Conservation (phyloP, 768 basidiomycete genomes). For the Amanita thiersii region DNA sequence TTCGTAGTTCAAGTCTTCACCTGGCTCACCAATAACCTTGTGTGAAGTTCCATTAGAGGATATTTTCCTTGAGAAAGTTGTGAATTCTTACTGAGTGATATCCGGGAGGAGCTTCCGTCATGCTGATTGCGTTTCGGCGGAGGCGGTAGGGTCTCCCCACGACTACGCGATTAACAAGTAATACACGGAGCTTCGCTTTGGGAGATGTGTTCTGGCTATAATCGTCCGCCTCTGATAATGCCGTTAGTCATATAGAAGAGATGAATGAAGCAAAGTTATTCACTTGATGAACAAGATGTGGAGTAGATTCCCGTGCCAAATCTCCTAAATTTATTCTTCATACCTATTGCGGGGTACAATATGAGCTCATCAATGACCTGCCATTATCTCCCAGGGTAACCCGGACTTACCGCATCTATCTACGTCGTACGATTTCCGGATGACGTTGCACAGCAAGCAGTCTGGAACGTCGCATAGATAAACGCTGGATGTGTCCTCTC, state of each 20-base stretch:
- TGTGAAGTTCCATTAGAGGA: background rate
- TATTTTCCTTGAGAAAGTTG: background rate
- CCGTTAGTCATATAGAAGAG: slow-evolving; percentile 4
- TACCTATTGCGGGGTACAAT: slow-evolving; percentile 28
- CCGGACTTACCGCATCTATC: slow-evolving; percentile 41
- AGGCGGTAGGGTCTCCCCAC: slow-evolving; percentile 49
- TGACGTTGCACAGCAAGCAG: slow-evolving; percentile 49
- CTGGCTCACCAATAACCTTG: slow-evolving; percentile 57
- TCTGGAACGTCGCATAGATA: slow-evolving; percentile 40
- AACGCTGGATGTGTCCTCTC: slow-evolving; percentile 38
- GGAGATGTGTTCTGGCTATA: slow-evolving; percentile 39
- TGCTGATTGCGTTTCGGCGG: slow-evolving; percentile 36
- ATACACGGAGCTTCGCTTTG: slow-evolving; percentile 34
- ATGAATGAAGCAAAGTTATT: slow-evolving; percentile 11
- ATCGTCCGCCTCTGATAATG: slow-evolving; percentile 52
- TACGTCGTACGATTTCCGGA: slow-evolving; percentile 54
- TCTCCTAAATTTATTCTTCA: slow-evolving; percentile 47
- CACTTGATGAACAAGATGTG: slow-evolving; percentile 59
- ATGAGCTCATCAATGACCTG: slow-evolving; percentile 4
- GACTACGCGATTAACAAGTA: slow-evolving; percentile 55
- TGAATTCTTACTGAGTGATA: slow-evolving; percentile 48
- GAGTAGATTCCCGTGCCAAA: slow-evolving; percentile 70
- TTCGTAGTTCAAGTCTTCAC: slow-evolving; percentile 57
- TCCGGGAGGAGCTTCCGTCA: slow-evolving; percentile 45
- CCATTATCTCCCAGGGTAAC: too few species aligned